These are phyloP conservation scores for Pugionium dolabratum DNA, from an alignment of 345 rosid species.

Conservation along the genomic window DNA sequence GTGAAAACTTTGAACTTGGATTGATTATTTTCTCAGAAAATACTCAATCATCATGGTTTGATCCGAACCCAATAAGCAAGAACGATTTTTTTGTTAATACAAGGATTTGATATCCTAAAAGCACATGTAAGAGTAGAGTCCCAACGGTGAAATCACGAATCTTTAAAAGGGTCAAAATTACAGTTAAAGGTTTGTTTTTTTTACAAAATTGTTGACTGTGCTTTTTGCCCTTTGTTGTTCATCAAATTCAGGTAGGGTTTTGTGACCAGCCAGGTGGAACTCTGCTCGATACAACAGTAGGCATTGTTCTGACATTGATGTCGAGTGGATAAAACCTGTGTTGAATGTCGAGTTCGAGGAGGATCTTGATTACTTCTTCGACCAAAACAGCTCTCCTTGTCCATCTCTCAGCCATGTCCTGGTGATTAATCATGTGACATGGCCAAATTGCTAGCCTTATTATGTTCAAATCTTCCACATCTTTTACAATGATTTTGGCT, in stretches of 20 bases:
- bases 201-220: slow-evolving; percentile 29
- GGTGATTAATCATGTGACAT: slow-evolving; percentile 63
- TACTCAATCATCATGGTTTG: slow-evolving; percentile 56
- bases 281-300: slow-evolving; percentile 47
- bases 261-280: slow-evolving; percentile 49
- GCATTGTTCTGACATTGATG: slow-evolving; percentile 59
- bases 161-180: slow-evolving; percentile 22
- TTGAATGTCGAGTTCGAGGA: slow-evolving; percentile 72
- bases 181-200: slow-evolving; percentile 26
- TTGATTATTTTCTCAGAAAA: slow-evolving; percentile 37
- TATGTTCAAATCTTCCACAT: slow-evolving; percentile 50
- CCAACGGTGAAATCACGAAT: slow-evolving; percentile 4
- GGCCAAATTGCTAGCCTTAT: slow-evolving; percentile 69
- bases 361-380: slow-evolving; percentile 68
- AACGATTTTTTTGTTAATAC: background rate
- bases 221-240: slow-evolving; percentile 8
- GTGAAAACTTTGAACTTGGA: background rate
- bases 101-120: slow-evolving; percentile 1
- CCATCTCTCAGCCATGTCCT: slow-evolving; percentile 65
- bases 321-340: slow-evolving; percentile 66
- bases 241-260: slow-evolving; percentile 26
- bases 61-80: background rate
- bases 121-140: slow-evolving; percentile 18
- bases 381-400: slow-evolving; percentile 54
- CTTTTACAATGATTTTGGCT: slow-evolving; percentile 55